Percentiles rank a stretch among this genome's conserved stretches.
phyloP scores from a whole-genome alignment of 352 stramenopile species.

The Globisporangium emineosum region DNA sequence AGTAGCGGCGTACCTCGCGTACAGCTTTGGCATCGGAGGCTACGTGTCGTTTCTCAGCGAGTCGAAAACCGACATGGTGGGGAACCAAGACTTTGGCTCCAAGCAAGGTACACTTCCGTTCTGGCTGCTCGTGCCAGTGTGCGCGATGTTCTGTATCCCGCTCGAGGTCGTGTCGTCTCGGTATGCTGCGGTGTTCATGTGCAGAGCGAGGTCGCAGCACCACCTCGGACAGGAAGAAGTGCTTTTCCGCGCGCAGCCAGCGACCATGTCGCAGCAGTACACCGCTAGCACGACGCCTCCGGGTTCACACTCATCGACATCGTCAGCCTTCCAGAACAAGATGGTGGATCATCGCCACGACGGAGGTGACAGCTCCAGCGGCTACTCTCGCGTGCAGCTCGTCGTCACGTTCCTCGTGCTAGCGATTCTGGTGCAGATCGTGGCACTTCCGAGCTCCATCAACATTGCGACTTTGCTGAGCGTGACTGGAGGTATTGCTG shows the following conservation, averaged over 20 bases:
- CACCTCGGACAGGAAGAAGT: slow-evolving; percentile 26
- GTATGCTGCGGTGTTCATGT: slow-evolving; percentile 41
- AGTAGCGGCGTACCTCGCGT: slow-evolving; percentile 29
- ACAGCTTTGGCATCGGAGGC: slow-evolving; percentile 42
- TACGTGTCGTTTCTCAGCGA: slow-evolving; percentile 48
- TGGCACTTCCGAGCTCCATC: slow-evolving; percentile 29
- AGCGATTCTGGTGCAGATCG: slow-evolving; percentile 32
- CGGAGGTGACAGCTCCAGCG: slow-evolving; percentile 8
- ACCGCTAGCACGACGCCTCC: slow-evolving; percentile 9
- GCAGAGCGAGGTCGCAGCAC: slow-evolving; percentile 14
- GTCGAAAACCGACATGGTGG: slow-evolving; percentile 40
- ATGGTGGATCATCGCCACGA: not conserved
- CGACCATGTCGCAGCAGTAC: slow-evolving; percentile 1
- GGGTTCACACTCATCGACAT: not conserved
- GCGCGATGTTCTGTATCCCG: slow-evolving; percentile 36
- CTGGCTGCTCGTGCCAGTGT: slow-evolving; percentile 44
- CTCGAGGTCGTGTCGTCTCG: slow-evolving; percentile 50
- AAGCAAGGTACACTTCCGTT: slow-evolving; percentile 29
- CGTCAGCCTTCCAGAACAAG: not conserved
- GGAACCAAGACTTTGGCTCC: slow-evolving; percentile 42
- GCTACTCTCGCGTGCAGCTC: slow-evolving; percentile 10
- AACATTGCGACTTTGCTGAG: slow-evolving; percentile 31
- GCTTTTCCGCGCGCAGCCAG: slow-evolving; percentile 35
- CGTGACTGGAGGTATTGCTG: slow-evolving; percentile 38
- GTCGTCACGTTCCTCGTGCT: slow-evolving; percentile 26